These are phyloP conservation scores for Dunaliella salina DNA, from an alignment of 163 green algal species.

Conservation along the genomic window DNA sequence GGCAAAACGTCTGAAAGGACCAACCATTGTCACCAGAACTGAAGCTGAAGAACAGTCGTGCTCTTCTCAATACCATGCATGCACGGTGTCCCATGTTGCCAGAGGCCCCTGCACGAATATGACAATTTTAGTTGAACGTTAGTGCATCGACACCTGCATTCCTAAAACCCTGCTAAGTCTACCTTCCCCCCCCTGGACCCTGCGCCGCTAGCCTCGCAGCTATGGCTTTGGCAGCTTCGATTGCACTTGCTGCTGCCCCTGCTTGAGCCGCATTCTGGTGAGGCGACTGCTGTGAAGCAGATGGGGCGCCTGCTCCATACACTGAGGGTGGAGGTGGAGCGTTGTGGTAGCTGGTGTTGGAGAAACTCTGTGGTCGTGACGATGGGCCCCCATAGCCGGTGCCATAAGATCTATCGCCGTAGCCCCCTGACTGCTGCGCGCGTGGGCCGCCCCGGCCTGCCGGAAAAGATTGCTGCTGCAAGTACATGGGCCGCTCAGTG, in stretches of 20 bases:
- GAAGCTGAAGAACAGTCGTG: no score
- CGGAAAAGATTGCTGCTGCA: conserved; percentile 27
- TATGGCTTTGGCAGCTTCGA: conserved; percentile 61
- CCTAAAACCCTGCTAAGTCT: no score
- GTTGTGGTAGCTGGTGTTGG: conserved; percentile 9
- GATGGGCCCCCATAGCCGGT: no score
- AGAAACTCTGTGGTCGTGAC: no score
- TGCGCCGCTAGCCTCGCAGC: conserved; percentile 52
- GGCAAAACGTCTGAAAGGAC: no score
- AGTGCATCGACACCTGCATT: no score
- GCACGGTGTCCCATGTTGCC: no score
- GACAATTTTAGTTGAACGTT: no score
- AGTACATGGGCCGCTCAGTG: conserved; percentile 58
- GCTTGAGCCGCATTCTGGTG: background rate
- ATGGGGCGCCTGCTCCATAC: background rate
- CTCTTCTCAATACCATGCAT: no score
- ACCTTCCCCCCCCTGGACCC: conserved; percentile 1
- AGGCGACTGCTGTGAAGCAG: background rate
- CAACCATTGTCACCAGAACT: no score
- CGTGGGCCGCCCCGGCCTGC: background rate
- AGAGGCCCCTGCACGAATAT: no score
- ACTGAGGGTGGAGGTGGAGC: background rate
- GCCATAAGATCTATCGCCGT: background rate
- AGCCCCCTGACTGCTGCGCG: background rate
- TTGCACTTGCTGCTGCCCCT: conserved; percentile 39